Conservation (phyloP, 352 stramenopile species). For the Phytophthora kernoviae region DNA sequence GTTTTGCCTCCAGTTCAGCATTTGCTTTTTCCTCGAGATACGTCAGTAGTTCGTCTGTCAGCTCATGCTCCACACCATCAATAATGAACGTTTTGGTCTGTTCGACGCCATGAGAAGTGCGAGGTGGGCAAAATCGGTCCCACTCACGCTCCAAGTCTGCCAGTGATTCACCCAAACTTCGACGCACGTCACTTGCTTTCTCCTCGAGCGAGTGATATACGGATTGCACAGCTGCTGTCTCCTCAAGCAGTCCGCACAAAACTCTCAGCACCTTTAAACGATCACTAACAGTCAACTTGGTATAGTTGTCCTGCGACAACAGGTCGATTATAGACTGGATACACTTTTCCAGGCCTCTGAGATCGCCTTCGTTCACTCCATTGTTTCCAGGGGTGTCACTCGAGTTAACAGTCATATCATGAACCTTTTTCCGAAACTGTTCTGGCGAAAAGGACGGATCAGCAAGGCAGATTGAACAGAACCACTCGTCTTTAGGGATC, state of each 20-base stretch:
- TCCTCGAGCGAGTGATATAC: conserved; percentile 70
- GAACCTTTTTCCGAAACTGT: conserved; percentile 52
- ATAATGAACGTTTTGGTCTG: conserved; percentile 76
- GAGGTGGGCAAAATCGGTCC: conserved; percentile 53
- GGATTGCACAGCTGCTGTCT: conserved; percentile 55
- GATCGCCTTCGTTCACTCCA: conserved; percentile 43
- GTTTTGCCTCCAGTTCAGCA: conserved; percentile 59
- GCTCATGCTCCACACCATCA: conserved; percentile 67
- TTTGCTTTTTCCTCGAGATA: conserved; percentile 71
- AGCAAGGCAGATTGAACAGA: conserved; percentile 63
- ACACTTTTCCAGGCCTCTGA: conserved; percentile 71
- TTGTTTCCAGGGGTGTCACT: conserved; percentile 10
- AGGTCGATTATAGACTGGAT: conserved; percentile 61
- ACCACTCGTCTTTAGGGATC: conserved; percentile 77
- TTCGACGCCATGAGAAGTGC: conserved; percentile 53
- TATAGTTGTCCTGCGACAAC: conserved; percentile 75
- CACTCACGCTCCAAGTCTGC: conserved; percentile 70
- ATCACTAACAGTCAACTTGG: conserved; percentile 52
- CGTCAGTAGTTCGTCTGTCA: conserved; percentile 72
- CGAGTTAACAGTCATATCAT: conserved; percentile 24
- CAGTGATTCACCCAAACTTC: conserved; percentile 51
- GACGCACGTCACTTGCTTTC: conserved; percentile 61
- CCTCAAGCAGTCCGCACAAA: conserved; percentile 71
- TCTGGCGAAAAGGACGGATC: conserved; percentile 63
- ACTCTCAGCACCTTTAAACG: conserved; percentile 63